Base-by-base conservation (phyloP, 2,329 filamentous ascomycete genomes). In the Sphaerulina populicola region DNA sequence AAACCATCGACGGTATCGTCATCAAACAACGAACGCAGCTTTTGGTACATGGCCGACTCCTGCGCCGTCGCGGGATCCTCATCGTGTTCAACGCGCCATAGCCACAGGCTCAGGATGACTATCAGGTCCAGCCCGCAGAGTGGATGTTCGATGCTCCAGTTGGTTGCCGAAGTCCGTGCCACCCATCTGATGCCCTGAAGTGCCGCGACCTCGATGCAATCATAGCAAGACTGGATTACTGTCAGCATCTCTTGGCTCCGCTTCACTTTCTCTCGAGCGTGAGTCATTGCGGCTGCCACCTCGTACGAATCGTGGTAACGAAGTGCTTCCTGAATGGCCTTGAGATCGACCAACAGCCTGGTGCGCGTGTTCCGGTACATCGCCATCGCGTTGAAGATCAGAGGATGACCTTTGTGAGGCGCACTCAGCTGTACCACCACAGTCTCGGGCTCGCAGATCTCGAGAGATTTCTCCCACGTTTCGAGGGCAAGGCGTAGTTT, bases 21-120 rank as follows among this genome's bases (percentile, higher is more conserved):
- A 63, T 93, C 88, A 66, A 94, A 94, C 62, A 97, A 76, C 69
- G 83, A 83, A 60, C 89, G 86, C 55, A 97, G 78, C 74, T 94
- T 94, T 75, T 90, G 86, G 72, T 94, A 94, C 88, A 94, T 94
- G 70, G 76, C 78, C 62, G 86, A 72, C 71, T 95, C 88, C 65
- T 94, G 88, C 60, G 86, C 84, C 29, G 82, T 87, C 31, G 88
- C 86, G 23, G 85, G 83, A 74, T 97, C 91, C 59, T 94, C 90
- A 75, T 98, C 93, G 74, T 97, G 90, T 85, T 98, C 93, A 76
- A 98, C 85, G 73, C 90, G 89, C 76, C 96, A 97, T 64, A 98
- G 84, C 93, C 93, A 98, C 61, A 97, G 77, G 65, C 88, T 96
- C 62, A 98, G 83, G 62, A 96, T 93, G 69, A 97, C 93, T 82